phyloP scores from a whole-genome alignment of 345 rosid species.

The Toxicodendron radicans region DNA sequence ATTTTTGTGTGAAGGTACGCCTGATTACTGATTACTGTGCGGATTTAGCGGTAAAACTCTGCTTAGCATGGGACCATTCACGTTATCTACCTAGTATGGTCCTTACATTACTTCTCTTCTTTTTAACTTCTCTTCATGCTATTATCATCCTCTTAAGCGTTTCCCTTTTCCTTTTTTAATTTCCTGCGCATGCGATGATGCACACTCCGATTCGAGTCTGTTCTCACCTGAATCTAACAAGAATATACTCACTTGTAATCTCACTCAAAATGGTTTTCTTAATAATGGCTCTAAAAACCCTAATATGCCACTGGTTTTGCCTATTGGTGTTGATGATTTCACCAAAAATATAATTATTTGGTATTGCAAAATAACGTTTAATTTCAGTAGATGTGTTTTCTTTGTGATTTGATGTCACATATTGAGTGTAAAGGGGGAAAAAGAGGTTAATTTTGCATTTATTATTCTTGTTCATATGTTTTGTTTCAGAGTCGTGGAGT shows the following conservation, averaged over 20 bases:
- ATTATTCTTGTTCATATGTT: neutral
- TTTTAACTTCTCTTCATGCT: no score
- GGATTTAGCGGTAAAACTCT: conserved; percentile 26
- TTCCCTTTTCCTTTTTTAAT: neutral
- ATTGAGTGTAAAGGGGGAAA: no score
- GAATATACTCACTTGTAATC: conserved; percentile 11
- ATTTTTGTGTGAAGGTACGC: conserved; percentile 22
- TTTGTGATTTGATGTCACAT: no score
- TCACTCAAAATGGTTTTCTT: neutral
- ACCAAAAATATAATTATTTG: neutral
- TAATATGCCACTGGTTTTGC: neutral
- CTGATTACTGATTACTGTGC: conserved; percentile 33
- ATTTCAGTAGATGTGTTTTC: neutral
- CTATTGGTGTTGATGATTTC: neutral
- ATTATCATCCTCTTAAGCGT: conserved; percentile 2
- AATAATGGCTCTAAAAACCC: conserved; percentile 20
- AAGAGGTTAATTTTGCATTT: neutral
- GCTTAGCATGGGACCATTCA: conserved; percentile 53
- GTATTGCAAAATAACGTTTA: neutral
- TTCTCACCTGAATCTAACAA: conserved; percentile 31
- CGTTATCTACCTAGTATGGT: conserved; percentile 49
- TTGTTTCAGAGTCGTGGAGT: neutral
- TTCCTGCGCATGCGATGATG: conserved; percentile 38
- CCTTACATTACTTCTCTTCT: conserved; percentile 32
- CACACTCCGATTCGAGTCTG: conserved; percentile 7